A percentile compares a stretch with the other conserved stretches of the same genome.
phyloP scores from a whole-genome alignment of 2,329 filamentous ascomycete genomes.

The Colletotrichum lindemuthianum region DNA sequence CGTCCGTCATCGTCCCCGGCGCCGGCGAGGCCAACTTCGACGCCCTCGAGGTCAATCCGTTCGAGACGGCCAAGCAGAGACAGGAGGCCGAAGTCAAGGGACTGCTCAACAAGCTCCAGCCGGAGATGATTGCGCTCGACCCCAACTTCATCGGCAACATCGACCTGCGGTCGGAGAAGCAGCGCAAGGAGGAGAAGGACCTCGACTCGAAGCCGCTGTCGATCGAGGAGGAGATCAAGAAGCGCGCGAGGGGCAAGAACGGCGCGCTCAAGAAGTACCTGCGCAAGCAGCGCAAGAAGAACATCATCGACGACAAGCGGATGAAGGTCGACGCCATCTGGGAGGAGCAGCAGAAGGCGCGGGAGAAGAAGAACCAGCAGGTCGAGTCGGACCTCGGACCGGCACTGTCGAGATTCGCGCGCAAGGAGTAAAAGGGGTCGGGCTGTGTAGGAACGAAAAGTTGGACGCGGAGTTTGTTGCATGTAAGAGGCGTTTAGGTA shows the following conservation, averaged over 20 bases:
- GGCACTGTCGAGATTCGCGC: conserved; percentile 85
- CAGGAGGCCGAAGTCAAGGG: conserved; percentile 91
- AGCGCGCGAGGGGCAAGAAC: conserved; percentile 89
- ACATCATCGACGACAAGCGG: conserved; percentile 95
- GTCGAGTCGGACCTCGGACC: conserved; percentile 82
- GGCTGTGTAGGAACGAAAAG: conserved; percentile 24
- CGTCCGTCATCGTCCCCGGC: conserved; percentile 88
- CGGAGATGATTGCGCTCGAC: conserved; percentile 96
- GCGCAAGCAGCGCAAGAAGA: conserved; percentile 90
- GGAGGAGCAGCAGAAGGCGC: conserved; percentile 75
- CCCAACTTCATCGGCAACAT: conserved; percentile 91
- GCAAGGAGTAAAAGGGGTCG: conserved; percentile 64
- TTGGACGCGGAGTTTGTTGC: conserved; percentile 34
- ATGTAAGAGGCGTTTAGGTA: conserved; percentile 38
- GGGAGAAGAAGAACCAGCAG: conserved; percentile 69
- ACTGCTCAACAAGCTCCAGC: conserved; percentile 92
- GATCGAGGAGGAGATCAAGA: conserved; percentile 71
- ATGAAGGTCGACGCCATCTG: conserved; percentile 86
- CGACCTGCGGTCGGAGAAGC: conserved; percentile 81
- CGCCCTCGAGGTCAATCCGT: conserved; percentile 91
- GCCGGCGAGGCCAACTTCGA: conserved; percentile 98
- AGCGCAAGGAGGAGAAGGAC: conserved; percentile 80
- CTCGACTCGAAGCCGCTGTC: conserved; percentile 75
- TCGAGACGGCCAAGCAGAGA: conserved; percentile 91
- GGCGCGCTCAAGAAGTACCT: conserved; percentile 87